Evolutionary conservation across 306 rosid species (phyloP), one percentile per base, ranked within the genome.

Genomic region (Abrus pulchellus): DNA sequence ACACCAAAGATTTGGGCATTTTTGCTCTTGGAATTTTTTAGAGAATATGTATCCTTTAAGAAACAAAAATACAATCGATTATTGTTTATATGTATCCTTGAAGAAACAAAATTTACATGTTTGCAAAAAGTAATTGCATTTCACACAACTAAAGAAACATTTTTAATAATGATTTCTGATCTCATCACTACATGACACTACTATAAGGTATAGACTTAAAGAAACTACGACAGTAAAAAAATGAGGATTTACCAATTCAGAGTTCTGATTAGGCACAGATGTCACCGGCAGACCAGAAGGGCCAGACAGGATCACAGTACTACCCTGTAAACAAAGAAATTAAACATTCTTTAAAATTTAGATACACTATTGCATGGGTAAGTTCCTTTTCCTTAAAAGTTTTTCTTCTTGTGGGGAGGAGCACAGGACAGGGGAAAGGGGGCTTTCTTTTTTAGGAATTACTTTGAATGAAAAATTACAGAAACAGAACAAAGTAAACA

Each of bases 281-380:
- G 97, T 88, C 83, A 96, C 94, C 0, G 99, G 98, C 0, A 98
- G 99, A 80, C 99, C 99, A 49, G 99, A 92, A 56, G 99, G 94
- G 83, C 99, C 98, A 74, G 99, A 96, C 83, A 96, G 83, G 82
- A 96, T 90, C 48, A 96, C 98, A 53, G 99, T 96, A 77, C 85
- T 92, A 49, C 99, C 99, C 99, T 96, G 93, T 68, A 82, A 80
- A 81, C 62, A 62, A 73, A 43, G 57, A 83, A 57, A 74, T 33
- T 76, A 69, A 82, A 68, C 28, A 61, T 68, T 41, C 7, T 54
- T 56, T 29, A 8, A 9, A 44, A 20, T 20, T 20, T 20, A 20
- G 10, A 33, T 40, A 76, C 40, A 38, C 61, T 34, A 72, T 28
- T 34, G 41, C 30, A 45, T 55, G 56, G 29, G 41, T 12, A 13